Evolutionary conservation across 2,329 filamentous ascomycete genomes (phyloP).

Genomic region (Neurospora sp.): DNA sequence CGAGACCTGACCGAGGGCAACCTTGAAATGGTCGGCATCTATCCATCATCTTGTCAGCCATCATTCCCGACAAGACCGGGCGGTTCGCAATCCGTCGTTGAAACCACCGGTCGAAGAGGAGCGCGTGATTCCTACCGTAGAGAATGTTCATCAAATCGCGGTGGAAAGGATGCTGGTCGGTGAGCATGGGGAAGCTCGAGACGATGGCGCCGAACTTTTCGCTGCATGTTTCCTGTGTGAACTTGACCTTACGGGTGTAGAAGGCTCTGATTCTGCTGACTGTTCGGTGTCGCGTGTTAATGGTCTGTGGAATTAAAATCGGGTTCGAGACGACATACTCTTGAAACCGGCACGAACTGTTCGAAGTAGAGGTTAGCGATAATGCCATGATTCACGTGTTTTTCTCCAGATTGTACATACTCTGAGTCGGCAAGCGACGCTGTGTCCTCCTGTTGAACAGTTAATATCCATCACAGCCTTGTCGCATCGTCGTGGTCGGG

Average conservation of each 20-base stretch:
- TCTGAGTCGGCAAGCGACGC: conserved; percentile 83
- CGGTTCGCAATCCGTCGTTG: background rate
- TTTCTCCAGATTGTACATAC: conserved; percentile 8
- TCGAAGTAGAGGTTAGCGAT: conserved; percentile 1
- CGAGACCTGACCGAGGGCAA: conserved; percentile 89
- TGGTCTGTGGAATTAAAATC: background rate
- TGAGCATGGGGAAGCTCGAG: conserved; percentile 83
- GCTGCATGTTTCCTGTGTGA: conserved; percentile 81
- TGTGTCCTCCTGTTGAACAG: conserved; percentile 62
- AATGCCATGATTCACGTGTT: background rate
- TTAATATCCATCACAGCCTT: conserved; percentile 2
- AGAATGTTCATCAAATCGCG: conserved; percentile 89
- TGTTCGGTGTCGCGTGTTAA: conserved; percentile 26
- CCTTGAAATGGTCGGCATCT: conserved; percentile 91
- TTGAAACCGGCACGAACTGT: conserved; percentile 79
- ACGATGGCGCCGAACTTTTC: conserved; percentile 89
- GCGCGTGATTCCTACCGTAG: conserved; percentile 44
- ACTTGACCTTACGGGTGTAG: conserved; percentile 98
- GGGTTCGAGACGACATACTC: conserved; percentile 17
- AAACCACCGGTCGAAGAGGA: no score
- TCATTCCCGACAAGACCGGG: background rate
- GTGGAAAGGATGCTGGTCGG: conserved; percentile 49
- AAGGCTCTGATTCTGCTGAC: conserved; percentile 82
- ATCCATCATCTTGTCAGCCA: conserved; percentile 4
- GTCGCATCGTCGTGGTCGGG: background rate